Conservation (phyloP, 2,329 filamentous ascomycete species). For the Penicillium fuscoglaucum region DNA sequence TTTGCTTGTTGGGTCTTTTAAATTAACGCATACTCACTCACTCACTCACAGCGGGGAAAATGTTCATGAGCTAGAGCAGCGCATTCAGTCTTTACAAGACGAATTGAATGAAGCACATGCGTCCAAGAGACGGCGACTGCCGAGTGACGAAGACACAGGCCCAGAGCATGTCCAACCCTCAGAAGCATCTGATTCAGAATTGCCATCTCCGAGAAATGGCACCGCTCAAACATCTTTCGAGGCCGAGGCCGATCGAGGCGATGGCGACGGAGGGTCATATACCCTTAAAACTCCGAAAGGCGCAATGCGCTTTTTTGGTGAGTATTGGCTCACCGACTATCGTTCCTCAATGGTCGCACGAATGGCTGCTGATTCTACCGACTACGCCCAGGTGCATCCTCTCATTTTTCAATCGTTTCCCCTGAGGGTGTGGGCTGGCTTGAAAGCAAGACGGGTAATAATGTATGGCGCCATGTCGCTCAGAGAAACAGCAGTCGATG, state of each 20-base stretch:
- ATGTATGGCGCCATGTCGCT: conserved; percentile 1
- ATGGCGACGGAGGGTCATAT: conserved; percentile 13
- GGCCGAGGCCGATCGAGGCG: conserved; percentile 5
- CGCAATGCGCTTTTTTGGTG: conserved; percentile 24
- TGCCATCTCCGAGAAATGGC: background rate
- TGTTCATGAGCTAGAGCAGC: background rate
- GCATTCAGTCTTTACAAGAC: conserved; percentile 2
- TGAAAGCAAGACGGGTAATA: conserved; percentile 5
- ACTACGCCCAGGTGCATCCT: conserved; percentile 17
- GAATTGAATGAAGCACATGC: conserved; percentile 2
- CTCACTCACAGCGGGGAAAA: background rate
- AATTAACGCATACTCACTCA: background rate
- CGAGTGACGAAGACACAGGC: background rate
- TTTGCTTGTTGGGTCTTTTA: background rate
- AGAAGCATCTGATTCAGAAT: background rate
- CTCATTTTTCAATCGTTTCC: conserved; percentile 13
- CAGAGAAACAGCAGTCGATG: conserved; percentile 10
- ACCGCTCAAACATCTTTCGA: background rate
- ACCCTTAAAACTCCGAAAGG: conserved; percentile 15
- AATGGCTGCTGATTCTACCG: conserved; percentile 1
- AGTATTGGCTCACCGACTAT: background rate
- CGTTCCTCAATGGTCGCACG: background rate
- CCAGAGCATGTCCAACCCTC: background rate
- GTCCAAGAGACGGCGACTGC: background rate
- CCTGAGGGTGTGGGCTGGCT: background rate